Conservation (phyloP, 1,139 yeast species). For the Suhomyces coccinellae region DNA sequence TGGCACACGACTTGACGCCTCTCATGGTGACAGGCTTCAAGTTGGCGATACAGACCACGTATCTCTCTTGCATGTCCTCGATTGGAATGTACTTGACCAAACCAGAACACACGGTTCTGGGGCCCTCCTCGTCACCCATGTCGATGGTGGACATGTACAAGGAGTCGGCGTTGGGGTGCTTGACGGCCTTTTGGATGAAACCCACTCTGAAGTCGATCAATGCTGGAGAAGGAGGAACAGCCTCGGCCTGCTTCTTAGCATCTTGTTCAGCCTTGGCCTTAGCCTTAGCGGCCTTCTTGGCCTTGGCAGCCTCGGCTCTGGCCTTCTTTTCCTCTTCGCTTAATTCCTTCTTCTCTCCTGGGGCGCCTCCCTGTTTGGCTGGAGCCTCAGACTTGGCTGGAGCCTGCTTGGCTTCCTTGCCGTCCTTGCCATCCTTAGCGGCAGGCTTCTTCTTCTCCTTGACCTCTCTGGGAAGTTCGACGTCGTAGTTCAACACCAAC, state of each 20-base stretch:
- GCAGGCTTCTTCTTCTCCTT: constrained; percentile 52
- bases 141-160: constrained; percentile 95
- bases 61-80: constrained; percentile 47
- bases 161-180: constrained; percentile 97
- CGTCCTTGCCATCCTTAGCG: constrained; percentile 30
- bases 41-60: constrained; percentile 57
- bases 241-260: constrained; percentile 51
- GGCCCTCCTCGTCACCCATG: constrained; percentile 94
- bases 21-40: constrained; percentile 69
- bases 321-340: constrained; percentile 65
- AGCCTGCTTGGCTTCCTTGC: constrained; percentile 25
- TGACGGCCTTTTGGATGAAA: constrained; percentile 91
- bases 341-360: constrained; percentile 25
- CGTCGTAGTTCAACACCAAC: constrained; percentile 56
- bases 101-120: constrained; percentile 98
- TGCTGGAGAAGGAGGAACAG: constrained; percentile 72
- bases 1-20: constrained; percentile 82
- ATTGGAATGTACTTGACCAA: constrained; percentile 58
- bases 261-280: constrained; percentile 65
- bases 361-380: constrained; percentile 20
- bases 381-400: constrained; percentile 16
- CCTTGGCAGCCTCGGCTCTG: constrained; percentile 61
- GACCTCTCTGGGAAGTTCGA: constrained; percentile 60
- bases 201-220: constrained; percentile 94
- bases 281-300: constrained; percentile 72